Evolutionary conservation across 768 basidiomycete genomes (phyloP), one percentile per base, ranked within the genome.

Genomic region (Dioszegia aurantiaca): DNA sequence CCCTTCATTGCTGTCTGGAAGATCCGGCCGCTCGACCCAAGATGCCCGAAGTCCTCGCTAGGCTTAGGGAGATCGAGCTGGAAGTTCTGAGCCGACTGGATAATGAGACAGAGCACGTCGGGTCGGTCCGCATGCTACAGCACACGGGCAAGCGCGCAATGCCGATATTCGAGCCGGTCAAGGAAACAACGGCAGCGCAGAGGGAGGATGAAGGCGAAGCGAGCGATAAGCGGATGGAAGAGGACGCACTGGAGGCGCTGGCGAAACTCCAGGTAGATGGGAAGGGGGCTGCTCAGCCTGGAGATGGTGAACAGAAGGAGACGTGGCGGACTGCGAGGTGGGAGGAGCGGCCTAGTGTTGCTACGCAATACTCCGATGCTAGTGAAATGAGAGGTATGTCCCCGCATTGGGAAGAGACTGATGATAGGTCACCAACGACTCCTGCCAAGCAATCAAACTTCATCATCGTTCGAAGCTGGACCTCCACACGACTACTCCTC

Each of bases 101-200:
- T 60, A 42, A 55, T 16, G 81, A 80, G 8, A 85, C 87, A 60
- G 80, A 84, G 42, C 88, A 92, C 76, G 82, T 93, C 31, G 90
- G 91, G 6, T 90, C 88, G 59, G 80, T 95, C 77, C 87, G 86
- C 66, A 87, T 94, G 59, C 83, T 93, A 80, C 83, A 85, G 0
- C 46, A 53, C 19, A 46, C 56, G 17, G 83, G 84, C 10, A 60
- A 65, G 4, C 86, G 86, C 14, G 72, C 68, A 0, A 73, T 73
- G 68, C 71, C 71, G 2, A 62, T 58, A 23, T 72, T 63, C 36
- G 64, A 62, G 11, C 45, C 36, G 5, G 63, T 42, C 4, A 42
- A 46, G 14, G 23, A 42, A 16, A 40, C 33, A 26, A 16, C 28
- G 6, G 49, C 46, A 4, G 21, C 24, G 2, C 17, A 58, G n/a